These are phyloP conservation scores for Globisporangium spinosum DNA, from an alignment of 352 stramenopile species.

Conservation along the genomic window DNA sequence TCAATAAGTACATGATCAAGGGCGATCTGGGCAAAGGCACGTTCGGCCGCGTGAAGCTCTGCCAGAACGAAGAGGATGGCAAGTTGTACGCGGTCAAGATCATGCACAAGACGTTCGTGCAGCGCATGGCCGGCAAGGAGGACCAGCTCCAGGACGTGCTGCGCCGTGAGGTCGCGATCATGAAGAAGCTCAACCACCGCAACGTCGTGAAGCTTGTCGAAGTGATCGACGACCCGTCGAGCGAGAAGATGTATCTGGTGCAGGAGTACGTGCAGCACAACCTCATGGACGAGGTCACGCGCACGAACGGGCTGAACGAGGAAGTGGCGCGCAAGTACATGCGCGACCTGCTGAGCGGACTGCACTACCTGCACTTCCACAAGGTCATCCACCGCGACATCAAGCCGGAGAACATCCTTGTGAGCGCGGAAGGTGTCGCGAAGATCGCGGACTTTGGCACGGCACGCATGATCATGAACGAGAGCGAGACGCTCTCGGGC, in stretches of 20 bases:
- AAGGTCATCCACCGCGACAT: slow-evolving; percentile 93
- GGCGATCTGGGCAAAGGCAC: slow-evolving; percentile 88
- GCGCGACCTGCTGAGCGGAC: slow-evolving; percentile 81
- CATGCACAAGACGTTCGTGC: slow-evolving; percentile 89
- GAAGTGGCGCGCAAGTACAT: slow-evolving; percentile 82
- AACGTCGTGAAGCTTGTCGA: slow-evolving; percentile 94
- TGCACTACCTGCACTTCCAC: slow-evolving; percentile 93
- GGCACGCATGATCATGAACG: slow-evolving; percentile 89
- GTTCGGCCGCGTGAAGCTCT: slow-evolving; percentile 86
- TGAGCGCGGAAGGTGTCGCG: slow-evolving; percentile 74
- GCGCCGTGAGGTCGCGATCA: slow-evolving; percentile 92
- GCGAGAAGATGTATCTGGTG: slow-evolving; percentile 94
- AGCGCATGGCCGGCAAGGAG: slow-evolving; percentile 84
- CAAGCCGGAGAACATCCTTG: slow-evolving; percentile 88
- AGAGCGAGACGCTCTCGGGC: slow-evolving; percentile 80
- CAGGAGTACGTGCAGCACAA: slow-evolving; percentile 93
- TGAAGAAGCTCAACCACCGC: slow-evolving; percentile 94
- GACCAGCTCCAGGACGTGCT: slow-evolving; percentile 82
- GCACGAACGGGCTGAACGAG: slow-evolving; percentile 56
- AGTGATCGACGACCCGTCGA: slow-evolving; percentile 92
- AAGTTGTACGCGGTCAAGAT: slow-evolving; percentile 89
- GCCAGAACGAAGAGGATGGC: slow-evolving; percentile 70
- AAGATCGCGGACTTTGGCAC: slow-evolving; percentile 91
- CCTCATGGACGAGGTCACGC: slow-evolving; percentile 88
- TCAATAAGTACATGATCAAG: slow-evolving; percentile 95